phyloP scores from a whole-genome alignment of 257 asterid species.

The Avicennia marina region DNA sequence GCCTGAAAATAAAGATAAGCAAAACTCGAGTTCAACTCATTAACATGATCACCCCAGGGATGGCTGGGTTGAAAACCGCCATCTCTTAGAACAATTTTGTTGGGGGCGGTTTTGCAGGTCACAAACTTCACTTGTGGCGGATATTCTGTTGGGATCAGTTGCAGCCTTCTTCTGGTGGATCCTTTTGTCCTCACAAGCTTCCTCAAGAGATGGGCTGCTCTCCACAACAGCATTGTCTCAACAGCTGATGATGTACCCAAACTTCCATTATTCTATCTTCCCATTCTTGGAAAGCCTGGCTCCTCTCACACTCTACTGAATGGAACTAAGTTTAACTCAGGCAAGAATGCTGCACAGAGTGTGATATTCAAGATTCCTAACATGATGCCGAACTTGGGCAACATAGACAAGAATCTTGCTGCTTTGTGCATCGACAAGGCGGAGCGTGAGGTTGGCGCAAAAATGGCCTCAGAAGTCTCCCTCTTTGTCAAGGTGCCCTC shows the following conservation, averaged over 20 bases:
- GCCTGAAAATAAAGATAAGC: too few relatives aligned
- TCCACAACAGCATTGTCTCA: slow-evolving; percentile 32
- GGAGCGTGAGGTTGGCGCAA: slow-evolving; percentile 19
- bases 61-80: too few relatives aligned
- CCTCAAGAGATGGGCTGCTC: slow-evolving; percentile 45
- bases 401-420: slow-evolving; percentile 33
- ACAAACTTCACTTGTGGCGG: slow-evolving; percentile 70
- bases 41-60: too few relatives aligned
- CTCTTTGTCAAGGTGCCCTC: slow-evolving; percentile 24
- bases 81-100: too few relatives aligned
- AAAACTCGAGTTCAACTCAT: too few relatives aligned
- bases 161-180: slow-evolving; percentile 55
- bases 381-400: slow-evolving; percentile 2
- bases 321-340: slow-evolving; percentile 18
- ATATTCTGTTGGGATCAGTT: slow-evolving; percentile 68
- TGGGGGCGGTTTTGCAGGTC: slow-evolving; percentile 31
- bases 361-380: slow-evolving; percentile 28
- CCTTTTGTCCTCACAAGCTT: slow-evolving; percentile 46
- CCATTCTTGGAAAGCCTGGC: slow-evolving; percentile 20
- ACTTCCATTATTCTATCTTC: slow-evolving; percentile 46
- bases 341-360: slow-evolving; percentile 16
- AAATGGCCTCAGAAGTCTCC: slow-evolving; percentile 28
- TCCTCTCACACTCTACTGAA: slow-evolving; percentile 15
- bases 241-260: slow-evolving; percentile 6
- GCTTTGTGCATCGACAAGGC: slow-evolving; percentile 38